Conservation (phyloP, 805 yeast genomes). For the Cyberlindnera misumaiensis region DNA sequence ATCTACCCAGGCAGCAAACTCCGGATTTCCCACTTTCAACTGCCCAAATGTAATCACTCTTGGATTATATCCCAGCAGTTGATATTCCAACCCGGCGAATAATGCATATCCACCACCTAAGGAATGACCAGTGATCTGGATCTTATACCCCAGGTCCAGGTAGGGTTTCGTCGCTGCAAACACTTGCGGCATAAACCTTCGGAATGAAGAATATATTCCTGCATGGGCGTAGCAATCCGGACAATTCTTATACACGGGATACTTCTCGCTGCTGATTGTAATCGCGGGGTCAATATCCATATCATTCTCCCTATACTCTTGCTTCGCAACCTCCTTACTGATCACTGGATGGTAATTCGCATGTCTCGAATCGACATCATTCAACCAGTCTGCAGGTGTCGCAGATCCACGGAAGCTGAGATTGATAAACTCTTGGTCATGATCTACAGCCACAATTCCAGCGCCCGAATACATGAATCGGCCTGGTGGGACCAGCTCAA, state of each 20-base stretch:
- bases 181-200: conserved; percentile 34
- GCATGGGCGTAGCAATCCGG: conserved; percentile 50
- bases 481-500: conserved; percentile 10
- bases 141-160: conserved; percentile 35
- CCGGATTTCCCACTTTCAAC: conserved; percentile 55
- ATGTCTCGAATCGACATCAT: conserved; percentile 47
- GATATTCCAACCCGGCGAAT: conserved; percentile 45
- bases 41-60: conserved; percentile 54
- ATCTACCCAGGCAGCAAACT: conserved; percentile 47
- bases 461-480: conserved; percentile 41
- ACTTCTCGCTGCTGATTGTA: too few relatives aligned
- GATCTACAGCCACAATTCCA: conserved; percentile 49
- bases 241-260: conserved; percentile 27
- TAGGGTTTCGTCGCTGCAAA: conserved; percentile 27
- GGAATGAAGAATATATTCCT: conserved; percentile 50
- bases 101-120: conserved; percentile 68
- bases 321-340: not conserved
- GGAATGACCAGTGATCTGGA: conserved; percentile 67
- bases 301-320: not conserved
- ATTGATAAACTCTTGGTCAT: conserved; percentile 33
- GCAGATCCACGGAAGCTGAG: conserved; percentile 61
- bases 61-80: conserved; percentile 39
- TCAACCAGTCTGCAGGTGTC: conserved; percentile 52
- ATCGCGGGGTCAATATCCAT: not conserved
- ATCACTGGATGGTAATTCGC: conserved; percentile 39